Evolutionary conservation across 2,329 filamentous ascomycete genomes (phyloP).

Genomic region (Aschersonia sp.): DNA sequence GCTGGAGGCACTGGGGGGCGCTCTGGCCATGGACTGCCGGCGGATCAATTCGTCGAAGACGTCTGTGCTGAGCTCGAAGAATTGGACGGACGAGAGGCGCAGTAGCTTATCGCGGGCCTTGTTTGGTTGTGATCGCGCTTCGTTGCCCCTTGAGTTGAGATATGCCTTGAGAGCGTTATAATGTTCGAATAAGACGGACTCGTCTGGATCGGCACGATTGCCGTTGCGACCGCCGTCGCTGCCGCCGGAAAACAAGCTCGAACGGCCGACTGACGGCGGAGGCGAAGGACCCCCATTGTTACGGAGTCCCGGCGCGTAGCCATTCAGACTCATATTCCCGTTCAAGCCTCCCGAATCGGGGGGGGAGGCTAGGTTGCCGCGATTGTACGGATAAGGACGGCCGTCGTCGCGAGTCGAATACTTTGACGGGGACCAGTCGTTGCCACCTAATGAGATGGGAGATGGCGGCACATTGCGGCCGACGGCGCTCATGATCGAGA

Average conservation of each 20-base stretch:
- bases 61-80: slow-evolving; percentile 94
- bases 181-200: slow-evolving; percentile 58
- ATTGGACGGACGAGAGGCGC: slow-evolving; percentile 79
- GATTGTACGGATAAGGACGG: slow-evolving; percentile 35
- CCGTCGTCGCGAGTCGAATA: slow-evolving; percentile 44
- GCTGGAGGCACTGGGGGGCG: slow-evolving; percentile 34
- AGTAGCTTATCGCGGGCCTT: slow-evolving; percentile 90
- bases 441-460: slow-evolving; percentile 69
- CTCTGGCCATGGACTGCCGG: slow-evolving; percentile 55
- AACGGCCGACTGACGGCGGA: slow-evolving; percentile 74
- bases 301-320: slow-evolving; percentile 40
- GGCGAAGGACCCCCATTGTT: slow-evolving; percentile 59
- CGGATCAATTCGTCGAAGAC: slow-evolving; percentile 91
- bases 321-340: slow-evolving; percentile 44
- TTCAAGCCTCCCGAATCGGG: slow-evolving; percentile 52
- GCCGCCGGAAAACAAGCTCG: slow-evolving; percentile 60
- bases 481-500: slow-evolving; percentile 43
- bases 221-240: slow-evolving; percentile 50
- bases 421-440: slow-evolving; percentile 65
- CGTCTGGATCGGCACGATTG: slow-evolving; percentile 41
- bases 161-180: slow-evolving; percentile 68
- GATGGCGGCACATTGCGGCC: slow-evolving; percentile 64
- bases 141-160: slow-evolving; percentile 64
- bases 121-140: slow-evolving; percentile 61
- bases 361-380: slow-evolving; percentile 50